Percentiles rank a stretch among this genome's conserved stretches.
phyloP scores from a whole-genome alignment of 2,329 filamentous ascomycete species.

The Phialemoniopsis sp. region DNA sequence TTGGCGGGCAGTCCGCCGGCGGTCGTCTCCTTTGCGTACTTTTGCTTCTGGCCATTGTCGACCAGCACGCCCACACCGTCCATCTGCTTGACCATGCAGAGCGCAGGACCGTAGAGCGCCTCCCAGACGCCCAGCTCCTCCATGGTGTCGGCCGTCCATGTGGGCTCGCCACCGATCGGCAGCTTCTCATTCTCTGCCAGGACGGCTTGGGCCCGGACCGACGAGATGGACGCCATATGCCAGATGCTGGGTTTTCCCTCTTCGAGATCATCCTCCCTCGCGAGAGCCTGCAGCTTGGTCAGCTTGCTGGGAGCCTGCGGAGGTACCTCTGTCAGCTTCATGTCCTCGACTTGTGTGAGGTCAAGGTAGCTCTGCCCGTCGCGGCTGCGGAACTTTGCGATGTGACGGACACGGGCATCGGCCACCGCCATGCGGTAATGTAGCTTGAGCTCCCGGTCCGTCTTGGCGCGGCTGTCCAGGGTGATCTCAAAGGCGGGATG shows the following conservation, averaged over 20 bases:
- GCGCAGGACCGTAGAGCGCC: conserved; percentile 16
- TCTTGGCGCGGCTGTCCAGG: conserved; percentile 19
- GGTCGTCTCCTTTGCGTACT: too few relatives aligned
- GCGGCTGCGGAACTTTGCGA: too few relatives aligned
- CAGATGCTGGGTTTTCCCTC: conserved; percentile 16
- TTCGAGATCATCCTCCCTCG: conserved; percentile 4
- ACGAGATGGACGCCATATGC: conserved; percentile 23
- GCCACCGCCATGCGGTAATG: too few relatives aligned
- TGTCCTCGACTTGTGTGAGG: conserved; percentile 10
- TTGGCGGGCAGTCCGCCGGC: too few relatives aligned
- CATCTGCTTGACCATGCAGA: conserved; percentile 20
- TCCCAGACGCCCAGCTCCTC: conserved; percentile 11
- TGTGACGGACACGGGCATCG: too few relatives aligned
- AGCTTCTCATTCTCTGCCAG: conserved; percentile 18
- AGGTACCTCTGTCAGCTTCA: background rate
- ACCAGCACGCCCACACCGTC: conserved; percentile 20
- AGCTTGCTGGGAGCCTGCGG: conserved; percentile 1
- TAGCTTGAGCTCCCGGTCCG: too few relatives aligned
- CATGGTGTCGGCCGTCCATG: conserved; percentile 14
- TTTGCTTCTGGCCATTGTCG: conserved; percentile 10
- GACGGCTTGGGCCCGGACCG: conserved; percentile 13
- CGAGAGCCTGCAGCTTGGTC: background rate
- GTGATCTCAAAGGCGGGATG: too few relatives aligned
- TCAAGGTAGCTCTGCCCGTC: conserved; percentile 14
- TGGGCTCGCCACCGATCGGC: conserved; percentile 13